These are phyloP conservation scores for Epichloe brachyelytri DNA, from an alignment of 2,329 filamentous ascomycete species.

Conservation along the genomic window DNA sequence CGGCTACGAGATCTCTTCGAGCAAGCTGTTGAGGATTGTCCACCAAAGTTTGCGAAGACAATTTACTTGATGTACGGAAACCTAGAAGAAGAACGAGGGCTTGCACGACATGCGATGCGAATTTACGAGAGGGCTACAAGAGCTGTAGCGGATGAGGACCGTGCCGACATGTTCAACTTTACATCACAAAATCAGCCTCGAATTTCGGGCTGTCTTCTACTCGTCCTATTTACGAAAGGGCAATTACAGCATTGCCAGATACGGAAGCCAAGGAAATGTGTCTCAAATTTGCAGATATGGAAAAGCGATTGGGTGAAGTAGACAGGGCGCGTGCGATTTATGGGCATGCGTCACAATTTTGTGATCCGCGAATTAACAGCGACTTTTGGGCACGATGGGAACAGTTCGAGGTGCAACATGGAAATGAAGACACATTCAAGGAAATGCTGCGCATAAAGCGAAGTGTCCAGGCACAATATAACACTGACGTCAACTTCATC, in stretches of 20 bases:
- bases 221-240: slow-evolving; percentile 87
- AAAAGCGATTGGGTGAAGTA: slow-evolving; percentile 80
- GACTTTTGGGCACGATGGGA: slow-evolving; percentile 97
- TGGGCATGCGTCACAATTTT: slow-evolving; percentile 92
- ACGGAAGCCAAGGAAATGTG: slow-evolving; percentile 94
- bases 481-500: slow-evolving; percentile 98
- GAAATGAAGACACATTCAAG: slow-evolving; percentile 98
- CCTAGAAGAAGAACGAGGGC: slow-evolving; percentile 85
- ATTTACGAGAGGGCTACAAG: slow-evolving; percentile 96
- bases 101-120: slow-evolving; percentile 93
- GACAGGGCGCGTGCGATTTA: slow-evolving; percentile 93
- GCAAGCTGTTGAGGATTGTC: slow-evolving; percentile 88
- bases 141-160: slow-evolving; percentile 86
- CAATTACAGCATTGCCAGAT: slow-evolving; percentile 87
- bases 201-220: slow-evolving; percentile 97
- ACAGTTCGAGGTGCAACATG: slow-evolving; percentile 90
- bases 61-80: slow-evolving; percentile 98
- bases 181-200: slow-evolving; percentile 95
- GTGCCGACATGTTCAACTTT: slow-evolving; percentile 97
- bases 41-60: slow-evolving; percentile 89
- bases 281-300: slow-evolving; percentile 96
- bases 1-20: slow-evolving; percentile 90
- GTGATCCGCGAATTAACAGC: slow-evolving; percentile 80
- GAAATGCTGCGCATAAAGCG: slow-evolving; percentile 98
- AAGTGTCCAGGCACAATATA: slow-evolving; percentile 94